phyloP scores from a whole-genome alignment of 2,329 filamentous ascomycete genomes.

The Fusarium sp. region DNA sequence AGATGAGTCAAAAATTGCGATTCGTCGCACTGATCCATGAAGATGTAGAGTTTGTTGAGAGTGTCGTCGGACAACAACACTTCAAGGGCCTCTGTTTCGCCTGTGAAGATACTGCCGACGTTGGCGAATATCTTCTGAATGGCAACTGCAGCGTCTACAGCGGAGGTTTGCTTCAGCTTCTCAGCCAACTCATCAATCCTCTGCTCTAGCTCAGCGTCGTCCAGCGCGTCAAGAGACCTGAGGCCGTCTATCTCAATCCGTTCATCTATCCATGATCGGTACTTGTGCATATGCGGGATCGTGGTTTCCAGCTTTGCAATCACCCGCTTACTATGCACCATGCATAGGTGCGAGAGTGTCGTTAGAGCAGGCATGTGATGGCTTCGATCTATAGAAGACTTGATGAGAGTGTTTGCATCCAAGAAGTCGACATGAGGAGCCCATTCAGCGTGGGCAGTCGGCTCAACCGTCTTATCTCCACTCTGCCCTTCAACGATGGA shows the following conservation, averaged over 20 bases:
- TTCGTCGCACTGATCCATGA: slow-evolving; percentile 3
- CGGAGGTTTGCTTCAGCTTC: not conserved
- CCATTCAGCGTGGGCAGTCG: slow-evolving; percentile 4
- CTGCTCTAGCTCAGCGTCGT: not conserved
- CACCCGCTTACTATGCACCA: not conserved
- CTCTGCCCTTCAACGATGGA: slow-evolving; percentile 1
- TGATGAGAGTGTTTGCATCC: not conserved
- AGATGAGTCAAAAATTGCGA: not conserved
- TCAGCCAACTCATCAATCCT: not conserved
- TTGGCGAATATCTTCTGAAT: slow-evolving; percentile 1
- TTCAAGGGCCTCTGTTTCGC: not conserved
- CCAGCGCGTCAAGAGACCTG: not conserved
- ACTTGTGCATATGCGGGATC: slow-evolving; percentile 2
- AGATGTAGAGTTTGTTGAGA: not conserved
- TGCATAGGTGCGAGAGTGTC: not conserved
- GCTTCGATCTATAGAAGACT: not conserved
- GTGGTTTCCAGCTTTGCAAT: not conserved
- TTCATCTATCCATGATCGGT: not conserved
- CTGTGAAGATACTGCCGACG: not conserved
- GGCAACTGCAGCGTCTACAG: not conserved
- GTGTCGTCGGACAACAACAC: not conserved
- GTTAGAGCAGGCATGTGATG: not conserved
- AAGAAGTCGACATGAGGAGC: slow-evolving; percentile 8
- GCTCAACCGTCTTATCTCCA: not conserved
- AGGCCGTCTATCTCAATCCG: not conserved